phyloP scores from a whole-genome alignment of 257 asterid genomes.

The Scutellaria baicalensis region DNA sequence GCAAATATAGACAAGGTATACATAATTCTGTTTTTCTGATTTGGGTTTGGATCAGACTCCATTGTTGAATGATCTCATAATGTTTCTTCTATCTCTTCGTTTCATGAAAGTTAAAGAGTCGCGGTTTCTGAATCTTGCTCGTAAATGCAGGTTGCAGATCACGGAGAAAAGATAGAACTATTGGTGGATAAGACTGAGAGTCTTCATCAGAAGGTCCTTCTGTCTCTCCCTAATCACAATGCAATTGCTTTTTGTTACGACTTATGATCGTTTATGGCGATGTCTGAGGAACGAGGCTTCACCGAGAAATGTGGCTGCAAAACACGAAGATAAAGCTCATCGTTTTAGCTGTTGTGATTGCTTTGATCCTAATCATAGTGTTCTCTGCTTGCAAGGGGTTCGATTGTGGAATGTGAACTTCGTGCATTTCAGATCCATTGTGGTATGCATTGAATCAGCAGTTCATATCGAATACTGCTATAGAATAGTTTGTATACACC shows the following conservation, averaged over 20 bases:
- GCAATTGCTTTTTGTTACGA: neutral
- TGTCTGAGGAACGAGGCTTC: too few relatives aligned
- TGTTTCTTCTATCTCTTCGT: too few relatives aligned
- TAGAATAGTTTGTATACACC: neutral
- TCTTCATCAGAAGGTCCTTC: conserved; percentile 52
- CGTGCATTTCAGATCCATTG: neutral
- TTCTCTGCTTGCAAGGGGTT: conserved; percentile 44
- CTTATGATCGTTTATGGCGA: neutral
- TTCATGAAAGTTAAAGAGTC: too few relatives aligned
- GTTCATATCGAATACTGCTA: neutral
- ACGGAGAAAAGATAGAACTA: conserved; percentile 71
- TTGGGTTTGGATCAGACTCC: too few relatives aligned
- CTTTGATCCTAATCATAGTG: conserved; percentile 46
- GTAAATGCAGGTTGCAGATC: conserved; percentile 54
- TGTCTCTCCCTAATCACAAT: neutral
- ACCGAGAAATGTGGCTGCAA: conserved; percentile 55
- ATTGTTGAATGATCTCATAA: too few relatives aligned
- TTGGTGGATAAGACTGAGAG: conserved; percentile 79
- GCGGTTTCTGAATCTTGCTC: neutral
- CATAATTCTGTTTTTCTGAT: too few relatives aligned
- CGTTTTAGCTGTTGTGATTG: conserved; percentile 38
- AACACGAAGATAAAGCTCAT: conserved; percentile 46
- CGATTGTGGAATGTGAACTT: conserved; percentile 16
- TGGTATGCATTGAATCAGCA: neutral
- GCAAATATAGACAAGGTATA: conserved; percentile 34